These are phyloP conservation scores for Samsoniella hepiali DNA, from an alignment of 2,329 filamentous ascomycete genomes.

Conservation along the genomic window DNA sequence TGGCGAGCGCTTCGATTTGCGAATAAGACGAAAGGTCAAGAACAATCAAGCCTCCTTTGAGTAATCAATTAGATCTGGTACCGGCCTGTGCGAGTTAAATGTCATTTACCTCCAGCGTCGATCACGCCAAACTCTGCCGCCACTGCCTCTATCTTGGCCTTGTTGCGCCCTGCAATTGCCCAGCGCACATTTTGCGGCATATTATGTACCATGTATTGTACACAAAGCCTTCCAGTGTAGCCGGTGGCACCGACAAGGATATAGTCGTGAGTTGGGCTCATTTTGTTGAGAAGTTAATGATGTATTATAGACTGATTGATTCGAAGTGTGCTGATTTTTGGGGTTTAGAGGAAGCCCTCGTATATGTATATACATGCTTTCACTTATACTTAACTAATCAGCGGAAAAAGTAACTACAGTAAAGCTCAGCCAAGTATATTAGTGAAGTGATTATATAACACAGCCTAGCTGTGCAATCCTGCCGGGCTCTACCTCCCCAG, in stretches of 20 bases:
- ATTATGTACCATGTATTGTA: neutral
- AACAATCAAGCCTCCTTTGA: neutral
- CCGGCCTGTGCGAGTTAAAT: neutral
- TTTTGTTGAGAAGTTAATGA: no score
- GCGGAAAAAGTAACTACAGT: no score
- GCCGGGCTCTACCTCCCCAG: no score
- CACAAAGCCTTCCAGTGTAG: neutral
- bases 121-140: neutral
- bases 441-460: no score
- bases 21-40: neutral
- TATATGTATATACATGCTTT: no score
- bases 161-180: neutral
- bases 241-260: neutral
- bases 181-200: neutral
- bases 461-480: no score
- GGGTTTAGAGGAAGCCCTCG: no score
- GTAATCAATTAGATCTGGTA: no score
- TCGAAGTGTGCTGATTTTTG: no score
- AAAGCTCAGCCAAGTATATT: no score
- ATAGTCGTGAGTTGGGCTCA: neutral
- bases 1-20: neutral
- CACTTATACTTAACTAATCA: no score
- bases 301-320: no score
- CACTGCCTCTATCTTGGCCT: neutral
- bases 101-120: neutral